A percentile compares a stretch with the other conserved stretches of the same genome.
phyloP scores from a whole-genome alignment of 1,284 basidiomycete species.

The Puccinia triticina region DNA sequence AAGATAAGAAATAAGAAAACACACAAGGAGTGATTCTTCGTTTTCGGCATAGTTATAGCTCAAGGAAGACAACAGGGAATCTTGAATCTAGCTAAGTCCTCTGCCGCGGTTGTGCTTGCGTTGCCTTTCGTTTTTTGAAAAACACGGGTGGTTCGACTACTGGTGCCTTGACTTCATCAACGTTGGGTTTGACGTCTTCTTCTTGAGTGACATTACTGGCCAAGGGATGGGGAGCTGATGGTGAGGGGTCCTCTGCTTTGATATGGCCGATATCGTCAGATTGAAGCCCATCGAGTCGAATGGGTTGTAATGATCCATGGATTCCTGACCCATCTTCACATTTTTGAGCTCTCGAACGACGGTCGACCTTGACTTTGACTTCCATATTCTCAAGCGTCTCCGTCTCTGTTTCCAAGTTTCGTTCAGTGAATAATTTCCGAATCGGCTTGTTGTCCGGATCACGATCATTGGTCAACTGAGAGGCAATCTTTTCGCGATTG shows the following conservation, averaged over 20 bases:
- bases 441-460: conserved; percentile 25
- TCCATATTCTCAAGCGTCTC: background rate
- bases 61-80: background rate
- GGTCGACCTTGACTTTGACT: conserved; percentile 43
- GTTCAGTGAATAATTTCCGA: conserved; percentile 37
- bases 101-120: conserved; percentile 13
- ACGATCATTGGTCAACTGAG: background rate
- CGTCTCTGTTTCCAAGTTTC: background rate
- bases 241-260: background rate
- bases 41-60: no score
- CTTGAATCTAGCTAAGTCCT: background rate
- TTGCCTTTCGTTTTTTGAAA: conserved; percentile 32
- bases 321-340: background rate
- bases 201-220: background rate
- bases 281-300: conserved; percentile 23
- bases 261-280: background rate
- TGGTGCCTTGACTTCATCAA: background rate
- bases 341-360: background rate
- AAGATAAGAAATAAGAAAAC: conserved; percentile 3
- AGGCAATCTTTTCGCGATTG: background rate
- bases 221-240: background rate
- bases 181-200: conserved; percentile 8
- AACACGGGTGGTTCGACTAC: background rate
- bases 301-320: conserved; percentile 28
- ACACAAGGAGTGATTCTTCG: background rate